Conservation (phyloP, 2,329 filamentous ascomycete genomes). For the Polychaeton citri region DNA sequence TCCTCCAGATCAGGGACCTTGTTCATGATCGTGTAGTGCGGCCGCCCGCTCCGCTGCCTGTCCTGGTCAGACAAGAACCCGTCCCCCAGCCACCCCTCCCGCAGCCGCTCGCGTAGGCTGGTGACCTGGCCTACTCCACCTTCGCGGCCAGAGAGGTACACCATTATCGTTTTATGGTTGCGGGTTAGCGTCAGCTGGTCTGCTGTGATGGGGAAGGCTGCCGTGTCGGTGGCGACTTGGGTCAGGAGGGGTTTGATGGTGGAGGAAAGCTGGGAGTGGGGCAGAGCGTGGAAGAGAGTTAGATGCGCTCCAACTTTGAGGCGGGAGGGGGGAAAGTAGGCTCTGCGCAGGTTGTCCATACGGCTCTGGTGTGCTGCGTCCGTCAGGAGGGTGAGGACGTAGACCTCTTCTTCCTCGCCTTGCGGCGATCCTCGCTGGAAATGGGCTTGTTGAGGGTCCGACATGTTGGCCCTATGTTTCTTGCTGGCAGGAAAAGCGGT, state of each 20-base stretch:
- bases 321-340: slow-evolving; percentile 29
- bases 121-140: not conserved
- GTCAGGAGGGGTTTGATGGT: slow-evolving; percentile 22
- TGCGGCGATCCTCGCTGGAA: slow-evolving; percentile 13
- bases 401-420: slow-evolving; percentile 27
- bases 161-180: not conserved
- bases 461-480: too few species aligned
- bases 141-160: not conserved
- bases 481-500: too few species aligned
- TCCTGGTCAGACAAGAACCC: slow-evolving; percentile 31
- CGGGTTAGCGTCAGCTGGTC: not conserved
- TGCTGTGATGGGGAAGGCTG: slow-evolving; percentile 16
- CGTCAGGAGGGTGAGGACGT: slow-evolving; percentile 30
- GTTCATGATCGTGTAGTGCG: slow-evolving; percentile 36
- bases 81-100: slow-evolving; percentile 22
- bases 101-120: slow-evolving; percentile 12
- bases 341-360: slow-evolving; percentile 25
- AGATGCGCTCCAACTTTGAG: slow-evolving; percentile 32
- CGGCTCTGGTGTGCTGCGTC: slow-evolving; percentile 24
- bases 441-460: too few species aligned
- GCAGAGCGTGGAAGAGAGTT: slow-evolving; percentile 33
- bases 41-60: slow-evolving; percentile 13
- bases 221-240: slow-evolving; percentile 15
- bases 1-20: slow-evolving; percentile 29
- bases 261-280: slow-evolving; percentile 24